A percentile compares a stretch with the other conserved stretches of the same genome.
Conservation (phyloP, 2,329 filamentous ascomycete species). For the Xylaria sp. region DNA sequence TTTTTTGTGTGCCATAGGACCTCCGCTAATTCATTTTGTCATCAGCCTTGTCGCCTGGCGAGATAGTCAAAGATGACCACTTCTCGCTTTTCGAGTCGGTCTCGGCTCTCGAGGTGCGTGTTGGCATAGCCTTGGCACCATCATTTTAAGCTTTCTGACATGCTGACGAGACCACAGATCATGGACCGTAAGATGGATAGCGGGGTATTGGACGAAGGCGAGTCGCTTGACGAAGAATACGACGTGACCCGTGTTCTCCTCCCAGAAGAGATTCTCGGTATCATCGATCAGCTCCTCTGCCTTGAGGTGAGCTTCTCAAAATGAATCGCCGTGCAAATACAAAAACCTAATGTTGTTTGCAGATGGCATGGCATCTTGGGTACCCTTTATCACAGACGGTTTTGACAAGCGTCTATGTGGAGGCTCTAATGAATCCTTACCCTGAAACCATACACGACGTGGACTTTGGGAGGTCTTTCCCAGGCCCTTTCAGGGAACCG, state of each 20-base stretch:
- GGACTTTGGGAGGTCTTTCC: conserved; percentile 58
- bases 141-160: background rate
- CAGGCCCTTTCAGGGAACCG: conserved; percentile 42
- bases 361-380: conserved; percentile 98
- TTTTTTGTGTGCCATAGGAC: background rate
- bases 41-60: conserved; percentile 75
- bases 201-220: conserved; percentile 77
- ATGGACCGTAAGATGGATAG: conserved; percentile 99
- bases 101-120: conserved; percentile 72
- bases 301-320: conserved; percentile 68
- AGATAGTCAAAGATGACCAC: conserved; percentile 89
- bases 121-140: background rate
- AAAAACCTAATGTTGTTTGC: conserved; percentile 17
- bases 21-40: conserved; percentile 5
- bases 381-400: conserved; percentile 93
- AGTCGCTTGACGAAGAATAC: conserved; percentile 84
- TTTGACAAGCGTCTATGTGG: conserved; percentile 90
- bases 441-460: conserved; percentile 69
- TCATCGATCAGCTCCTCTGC: conserved; percentile 91
- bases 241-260: conserved; percentile 71
- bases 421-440: conserved; percentile 76
- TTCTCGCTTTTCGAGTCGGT: conserved; percentile 97
- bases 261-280: conserved; percentile 83
- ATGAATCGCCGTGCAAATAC: background rate
- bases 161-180: conserved; percentile 63